Base-by-base conservation (phyloP, 2,329 filamentous ascomycete genomes). In the Teratosphaeria nubilosa region DNA sequence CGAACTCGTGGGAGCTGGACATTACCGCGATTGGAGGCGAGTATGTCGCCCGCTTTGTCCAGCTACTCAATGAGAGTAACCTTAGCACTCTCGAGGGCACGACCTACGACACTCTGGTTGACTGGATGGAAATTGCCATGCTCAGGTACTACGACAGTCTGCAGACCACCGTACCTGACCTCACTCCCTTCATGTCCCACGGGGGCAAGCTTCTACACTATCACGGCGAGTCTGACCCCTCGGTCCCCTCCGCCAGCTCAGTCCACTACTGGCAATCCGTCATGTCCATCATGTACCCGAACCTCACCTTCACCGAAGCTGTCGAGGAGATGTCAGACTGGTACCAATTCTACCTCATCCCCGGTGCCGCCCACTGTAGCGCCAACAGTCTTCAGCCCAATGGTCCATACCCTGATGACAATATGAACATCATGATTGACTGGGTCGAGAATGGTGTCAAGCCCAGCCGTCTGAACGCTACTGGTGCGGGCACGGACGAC, bases 191-290 rank as follows among this genome's bases (percentile, higher is more conserved):
- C 72, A 71, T 78, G 32, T 58, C 71, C 2, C 64, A 72, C 0
- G 81, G 81, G 25, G 81, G 79, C 55, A 84, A 84, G 68, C 69
- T 84, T 3, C 70, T 85, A 11, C 80, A 83, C 67, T 82, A 77
- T 72, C 81, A 84, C 69, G 81, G 81, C 56, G 80, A 84, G 68
- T 78, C 77, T 0, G 82, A 84, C 66, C 68, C 73, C 14, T 76
- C 74, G 6, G 72, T 85, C 60, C 81, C 81, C 1, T 68, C 81
- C 1, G 79, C 74, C 5, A 81, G 79, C 0, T 82, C 80, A 0
- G 76, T 82, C 0, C 79, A 76, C 64, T 85, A 83, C 73, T 78
- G 75, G 69, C 74, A 83, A 57, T 63, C 70, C 14, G 41, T 48
- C 20, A 48, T 48, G 41, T 48, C 41, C n/a, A 48, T 22, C 41